Evolutionary conservation across 2,329 filamentous ascomycete genomes (phyloP), one percentile per base, ranked within the genome.

Genomic region (Alternaria sp.): DNA sequence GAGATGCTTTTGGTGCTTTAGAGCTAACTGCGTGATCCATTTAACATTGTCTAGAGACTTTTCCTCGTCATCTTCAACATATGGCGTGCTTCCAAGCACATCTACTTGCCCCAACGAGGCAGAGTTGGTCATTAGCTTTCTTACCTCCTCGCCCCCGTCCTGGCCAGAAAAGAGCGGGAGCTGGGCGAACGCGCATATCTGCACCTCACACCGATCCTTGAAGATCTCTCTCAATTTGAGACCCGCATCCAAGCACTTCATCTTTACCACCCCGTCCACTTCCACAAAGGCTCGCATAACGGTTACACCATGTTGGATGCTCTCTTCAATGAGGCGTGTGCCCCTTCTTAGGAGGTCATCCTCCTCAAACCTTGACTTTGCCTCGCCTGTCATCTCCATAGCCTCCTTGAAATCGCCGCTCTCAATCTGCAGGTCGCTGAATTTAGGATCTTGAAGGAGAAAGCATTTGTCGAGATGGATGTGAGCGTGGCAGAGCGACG

Each of bases 281-380:
- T 92, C 90, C 49, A 92, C 89, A 72, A 92, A 92, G 2, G 88
- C 88, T 62, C 90, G 84, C 82, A 91, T 88, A 20, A 86, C 85
- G 0, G 89, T 91, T 3, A 92, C 90, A 5, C 90, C 90, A 34
- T 87, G 84, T 2, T 79, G 76, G 51, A 89, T 84, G 60, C 88
- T 90, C 59, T 90, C 87, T 40, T 89, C 85, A 16, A 92, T 83
- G 12, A 92, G 81, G 78, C 89, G 86, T 22, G 85, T 81, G 4
- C 90, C 90, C 62, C 90, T 84, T 57, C 85, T 82, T 25, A 89
- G 79, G n/a, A 92, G 82, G 74, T 92, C 89, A 0, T 85, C 78
- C 12, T 80, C 76, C 5, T 85, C 87, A 75, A 92, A 92, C 40
- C 84, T 82, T 9, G 82, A 75, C 76, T 92, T 92, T 41, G 90